These are phyloP conservation scores for Beauveria sp. DNA, from an alignment of 2,329 filamentous ascomycete genomes.

Conservation along the genomic window DNA sequence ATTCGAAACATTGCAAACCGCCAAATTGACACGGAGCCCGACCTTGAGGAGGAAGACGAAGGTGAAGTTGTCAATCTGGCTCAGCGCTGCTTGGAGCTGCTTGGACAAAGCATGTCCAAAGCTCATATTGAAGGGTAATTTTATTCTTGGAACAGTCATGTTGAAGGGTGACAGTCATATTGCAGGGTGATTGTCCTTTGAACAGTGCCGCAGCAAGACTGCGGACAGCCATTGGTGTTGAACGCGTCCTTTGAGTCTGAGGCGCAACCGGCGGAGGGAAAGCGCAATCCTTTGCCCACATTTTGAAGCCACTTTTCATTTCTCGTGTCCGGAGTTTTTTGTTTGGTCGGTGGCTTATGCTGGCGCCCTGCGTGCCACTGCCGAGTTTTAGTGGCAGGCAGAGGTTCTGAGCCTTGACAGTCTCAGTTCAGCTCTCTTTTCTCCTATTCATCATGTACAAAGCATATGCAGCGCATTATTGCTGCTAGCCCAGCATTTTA, in stretches of 20 bases:
- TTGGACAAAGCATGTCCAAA: slow-evolving; percentile 70
- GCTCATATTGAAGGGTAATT: slow-evolving; percentile 69
- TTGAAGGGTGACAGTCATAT: slow-evolving; percentile 74
- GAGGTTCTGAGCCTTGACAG: neutral
- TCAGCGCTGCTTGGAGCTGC: slow-evolving; percentile 77
- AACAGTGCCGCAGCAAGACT: neutral
- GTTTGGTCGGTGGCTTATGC: slow-evolving; percentile 8
- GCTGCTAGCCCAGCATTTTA: slow-evolving; percentile 17
- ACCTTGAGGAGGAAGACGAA: slow-evolving; percentile 82
- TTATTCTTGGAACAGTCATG: slow-evolving; percentile 61
- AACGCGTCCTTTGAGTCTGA: neutral
- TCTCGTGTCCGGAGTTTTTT: slow-evolving; percentile 9
- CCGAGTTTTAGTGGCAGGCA: neutral
- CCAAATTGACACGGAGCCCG: slow-evolving; percentile 78
- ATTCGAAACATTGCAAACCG: slow-evolving; percentile 87
- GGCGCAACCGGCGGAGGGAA: neutral
- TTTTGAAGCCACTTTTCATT: slow-evolving; percentile 4
- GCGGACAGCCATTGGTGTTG: neutral
- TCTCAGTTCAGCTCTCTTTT: slow-evolving; percentile 12
- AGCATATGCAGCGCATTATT: slow-evolving; percentile 24
- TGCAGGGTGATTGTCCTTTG: slow-evolving; percentile 51
- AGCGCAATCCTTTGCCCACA: neutral
- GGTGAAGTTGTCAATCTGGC: slow-evolving; percentile 88
- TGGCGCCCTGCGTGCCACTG: neutral
- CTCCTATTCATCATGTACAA: slow-evolving; percentile 22